A percentile compares a stretch with the other conserved stretches of the same genome.
Evolutionary conservation across 768 basidiomycete genomes (phyloP).

Genomic region (Psilocybe azurescens): DNA sequence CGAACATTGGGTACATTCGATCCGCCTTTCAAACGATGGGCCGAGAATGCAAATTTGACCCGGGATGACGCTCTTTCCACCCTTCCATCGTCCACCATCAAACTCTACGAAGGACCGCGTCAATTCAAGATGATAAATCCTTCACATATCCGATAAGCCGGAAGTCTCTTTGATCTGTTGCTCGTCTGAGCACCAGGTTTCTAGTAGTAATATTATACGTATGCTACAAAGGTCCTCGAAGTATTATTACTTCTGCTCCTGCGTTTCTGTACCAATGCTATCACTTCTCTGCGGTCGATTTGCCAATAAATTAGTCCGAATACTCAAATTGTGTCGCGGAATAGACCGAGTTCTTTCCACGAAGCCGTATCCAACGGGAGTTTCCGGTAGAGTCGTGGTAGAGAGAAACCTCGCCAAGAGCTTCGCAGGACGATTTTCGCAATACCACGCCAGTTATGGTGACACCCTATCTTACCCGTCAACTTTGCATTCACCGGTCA

Average conservation of each 20-base stretch:
- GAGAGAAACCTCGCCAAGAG: conserved; percentile 18
- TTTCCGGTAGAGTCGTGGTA: conserved; percentile 18
- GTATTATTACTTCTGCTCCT: background rate
- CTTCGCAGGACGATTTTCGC: conserved; percentile 19
- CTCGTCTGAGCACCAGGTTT: background rate
- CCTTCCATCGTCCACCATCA: background rate
- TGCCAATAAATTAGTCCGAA: conserved; percentile 13
- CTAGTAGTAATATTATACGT: background rate
- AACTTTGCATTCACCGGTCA: background rate
- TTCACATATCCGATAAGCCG: background rate
- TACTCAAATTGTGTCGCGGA: background rate
- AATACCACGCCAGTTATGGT: conserved; percentile 22
- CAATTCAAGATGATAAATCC: background rate
- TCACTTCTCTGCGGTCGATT: conserved; percentile 6
- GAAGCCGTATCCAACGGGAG: conserved; percentile 2
- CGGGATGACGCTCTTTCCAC: background rate
- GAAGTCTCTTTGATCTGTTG: too few species aligned
- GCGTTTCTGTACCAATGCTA: background rate
- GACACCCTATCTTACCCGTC: conserved; percentile 13
- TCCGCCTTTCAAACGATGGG: background rate
- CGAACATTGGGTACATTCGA: background rate
- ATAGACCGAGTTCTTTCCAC: conserved; percentile 5
- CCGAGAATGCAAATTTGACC: background rate
- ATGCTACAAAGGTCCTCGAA: background rate
- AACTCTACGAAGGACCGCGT: background rate